Conservation (phyloP, 1,139 yeast genomes). For the Blastobotrys apis region DNA sequence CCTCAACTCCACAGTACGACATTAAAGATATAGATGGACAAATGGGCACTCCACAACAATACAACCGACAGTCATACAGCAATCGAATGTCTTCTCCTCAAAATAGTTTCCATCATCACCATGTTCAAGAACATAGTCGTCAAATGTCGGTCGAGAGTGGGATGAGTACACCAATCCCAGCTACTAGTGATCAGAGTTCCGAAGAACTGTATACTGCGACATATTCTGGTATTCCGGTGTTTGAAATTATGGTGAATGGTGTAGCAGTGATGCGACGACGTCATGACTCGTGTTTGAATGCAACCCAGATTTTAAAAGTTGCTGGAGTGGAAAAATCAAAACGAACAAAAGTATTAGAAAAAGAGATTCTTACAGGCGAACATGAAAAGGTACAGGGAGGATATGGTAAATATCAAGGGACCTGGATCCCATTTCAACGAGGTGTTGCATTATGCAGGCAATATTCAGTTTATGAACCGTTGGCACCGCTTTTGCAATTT, state of each 20-base stretch:
- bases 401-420: conserved; percentile 91
- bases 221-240: conserved; percentile 53
- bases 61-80: no score
- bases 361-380: conserved; percentile 76
- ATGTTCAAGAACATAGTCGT: not conserved
- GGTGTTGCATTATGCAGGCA: conserved; percentile 59
- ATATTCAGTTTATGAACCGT: conserved; percentile 58
- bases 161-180: not conserved
- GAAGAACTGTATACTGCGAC: conserved; percentile 23
- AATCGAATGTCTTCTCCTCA: no score
- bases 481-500: conserved; percentile 59
- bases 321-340: conserved; percentile 86
- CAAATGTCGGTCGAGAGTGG: not conserved
- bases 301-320: conserved; percentile 83
- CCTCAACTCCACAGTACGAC: no score
- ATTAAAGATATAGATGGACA: no score
- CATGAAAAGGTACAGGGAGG: conserved; percentile 97
- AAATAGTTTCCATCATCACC: no score
- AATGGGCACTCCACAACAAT: no score
- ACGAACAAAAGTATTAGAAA: conserved; percentile 78
- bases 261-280: conserved; percentile 81
- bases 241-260: conserved; percentile 71
- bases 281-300: conserved; percentile 81
- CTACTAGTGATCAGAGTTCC: not conserved
- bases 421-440: conserved; percentile 71